Evolutionary conservation across 768 basidiomycete genomes (phyloP).

Genomic region (Rossbeevera mucosa): DNA sequence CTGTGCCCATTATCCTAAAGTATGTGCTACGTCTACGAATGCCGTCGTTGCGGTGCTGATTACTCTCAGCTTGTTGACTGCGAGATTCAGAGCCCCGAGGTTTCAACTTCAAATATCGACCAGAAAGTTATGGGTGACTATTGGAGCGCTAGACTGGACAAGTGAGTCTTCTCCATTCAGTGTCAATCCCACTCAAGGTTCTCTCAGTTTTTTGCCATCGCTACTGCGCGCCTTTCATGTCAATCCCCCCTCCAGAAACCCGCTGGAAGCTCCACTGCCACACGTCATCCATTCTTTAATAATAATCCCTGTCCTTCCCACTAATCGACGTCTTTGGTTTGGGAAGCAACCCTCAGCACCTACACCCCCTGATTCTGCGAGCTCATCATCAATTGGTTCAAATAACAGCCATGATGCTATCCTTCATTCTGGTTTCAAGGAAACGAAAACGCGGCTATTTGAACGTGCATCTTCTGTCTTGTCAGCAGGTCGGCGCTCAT

Average conservation of each 20-base stretch:
- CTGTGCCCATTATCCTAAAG: constrained; percentile 77
- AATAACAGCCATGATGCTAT: constrained; percentile 1
- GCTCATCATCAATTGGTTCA: constrained; percentile 26
- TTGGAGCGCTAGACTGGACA: constrained; percentile 71
- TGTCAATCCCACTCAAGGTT: not conserved
- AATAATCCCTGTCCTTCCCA: constrained; percentile 61
- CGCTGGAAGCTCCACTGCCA: constrained; percentile 69
- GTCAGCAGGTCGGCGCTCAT: constrained; percentile 28
- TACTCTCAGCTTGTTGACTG: constrained; percentile 34
- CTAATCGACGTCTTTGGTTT: constrained; percentile 61
- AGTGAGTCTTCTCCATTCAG: constrained; percentile 39
- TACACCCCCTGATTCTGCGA: constrained; percentile 34
- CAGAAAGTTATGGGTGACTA: constrained; percentile 64
- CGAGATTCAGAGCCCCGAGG: constrained; percentile 37
- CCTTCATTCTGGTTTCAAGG: constrained; percentile 13
- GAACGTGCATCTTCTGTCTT: constrained; percentile 28
- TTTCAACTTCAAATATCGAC: constrained; percentile 14
- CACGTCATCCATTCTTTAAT: constrained; percentile 82
- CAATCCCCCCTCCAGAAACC: constrained; percentile 57
- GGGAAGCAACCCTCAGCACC: constrained; percentile 37
- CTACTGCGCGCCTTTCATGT: constrained; percentile 65
- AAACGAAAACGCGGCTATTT: constrained; percentile 20
- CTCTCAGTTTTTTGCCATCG: constrained; percentile 54
- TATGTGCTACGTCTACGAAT: constrained; percentile 17
- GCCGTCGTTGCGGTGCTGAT: not conserved